Evolutionary conservation across 257 asterid genomes (phyloP).

Genomic region (Gynochthodes officinalis): DNA sequence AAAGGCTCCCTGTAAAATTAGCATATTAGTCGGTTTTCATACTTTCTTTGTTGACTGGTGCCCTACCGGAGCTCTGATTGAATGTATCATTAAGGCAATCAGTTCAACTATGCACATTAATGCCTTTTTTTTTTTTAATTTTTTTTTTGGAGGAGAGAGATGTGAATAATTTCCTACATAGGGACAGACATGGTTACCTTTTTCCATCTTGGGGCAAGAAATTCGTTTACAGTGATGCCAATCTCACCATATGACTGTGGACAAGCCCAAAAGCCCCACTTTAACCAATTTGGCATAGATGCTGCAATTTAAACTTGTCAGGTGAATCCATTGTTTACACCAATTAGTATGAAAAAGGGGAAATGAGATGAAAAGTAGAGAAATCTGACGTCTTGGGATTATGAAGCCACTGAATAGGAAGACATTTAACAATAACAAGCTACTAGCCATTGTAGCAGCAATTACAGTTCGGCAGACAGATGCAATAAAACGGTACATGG

Average conservation of each 20-base stretch:
- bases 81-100: too few species aligned
- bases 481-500: slow-evolving; percentile 62
- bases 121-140: too few species aligned
- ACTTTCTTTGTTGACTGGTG: too few species aligned
- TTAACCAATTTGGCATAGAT: slow-evolving; percentile 65
- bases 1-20: too few species aligned
- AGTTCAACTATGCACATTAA: too few species aligned
- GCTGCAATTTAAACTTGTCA: slow-evolving; percentile 37
- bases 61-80: too few species aligned
- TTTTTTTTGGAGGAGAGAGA: too few species aligned
- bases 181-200: slow-evolving; percentile 36
- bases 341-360: background rate
- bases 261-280: slow-evolving; percentile 71
- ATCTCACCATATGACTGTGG: slow-evolving; percentile 70
- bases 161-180: too few species aligned
- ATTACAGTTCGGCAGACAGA: slow-evolving; percentile 37
- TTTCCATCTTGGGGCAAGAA: slow-evolving; percentile 68
- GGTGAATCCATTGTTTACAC: background rate
- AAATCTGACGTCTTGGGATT: slow-evolving; percentile 49
- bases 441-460: slow-evolving; percentile 36
- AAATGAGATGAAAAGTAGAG: background rate
- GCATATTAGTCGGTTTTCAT: too few species aligned
- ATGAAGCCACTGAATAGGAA: slow-evolving; percentile 50
- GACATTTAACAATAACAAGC: slow-evolving; percentile 35
- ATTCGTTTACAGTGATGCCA: slow-evolving; percentile 60